Evolutionary conservation across 2,329 filamentous ascomycete genomes (phyloP), one percentile per base, ranked within the genome.

Genomic region (Immersiporthe knoxdaviesiana): DNA sequence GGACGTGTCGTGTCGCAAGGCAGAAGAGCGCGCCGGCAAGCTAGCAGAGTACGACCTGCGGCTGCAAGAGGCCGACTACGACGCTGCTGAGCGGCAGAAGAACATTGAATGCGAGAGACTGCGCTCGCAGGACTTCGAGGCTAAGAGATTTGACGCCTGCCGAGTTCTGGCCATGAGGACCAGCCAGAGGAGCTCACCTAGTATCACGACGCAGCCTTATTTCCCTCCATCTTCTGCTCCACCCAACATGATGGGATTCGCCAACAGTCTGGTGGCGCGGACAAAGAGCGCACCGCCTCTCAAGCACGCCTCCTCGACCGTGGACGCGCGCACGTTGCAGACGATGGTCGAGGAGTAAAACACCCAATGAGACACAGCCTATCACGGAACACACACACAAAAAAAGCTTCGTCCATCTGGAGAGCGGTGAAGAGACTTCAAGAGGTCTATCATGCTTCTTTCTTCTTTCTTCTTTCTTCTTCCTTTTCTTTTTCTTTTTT

Each of bases 111-210:
- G 76, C 39, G 87, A 89, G 76, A 78, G 84, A 39, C 80, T 83
- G 69, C 81, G 83, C 63, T 87, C 84, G 66, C 79, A 79, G 8
- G 69, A 76, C 1, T 89, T 89, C 73, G 86, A 88, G 75, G 70
- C 74, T 66, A 82, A 76, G 71, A 81, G 86, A 56, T 78, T 78
- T 54, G 82, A 85, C 70, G 85, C 85, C 2, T 76, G 83, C 27
- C 78, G 78, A 27, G 79, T 79, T 54, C 71, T 87, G 35, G 75
- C 76, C 50, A 67, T 70, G 68, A 68, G 68, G 56, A 66, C 63
- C 44, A 72, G 70, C 52, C 66, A 66, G 24, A 65, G 54, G 56
- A 65, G 54, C 32, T 72, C 70, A 14, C 70, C 70, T 12, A 66
- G 67, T 5, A 50, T 47, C 35, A 35, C 58, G 14, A 60, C 59